Evolutionary conservation across 108 stramenopile species (phyloP).

Genomic region (Conticribra guillardii): DNA sequence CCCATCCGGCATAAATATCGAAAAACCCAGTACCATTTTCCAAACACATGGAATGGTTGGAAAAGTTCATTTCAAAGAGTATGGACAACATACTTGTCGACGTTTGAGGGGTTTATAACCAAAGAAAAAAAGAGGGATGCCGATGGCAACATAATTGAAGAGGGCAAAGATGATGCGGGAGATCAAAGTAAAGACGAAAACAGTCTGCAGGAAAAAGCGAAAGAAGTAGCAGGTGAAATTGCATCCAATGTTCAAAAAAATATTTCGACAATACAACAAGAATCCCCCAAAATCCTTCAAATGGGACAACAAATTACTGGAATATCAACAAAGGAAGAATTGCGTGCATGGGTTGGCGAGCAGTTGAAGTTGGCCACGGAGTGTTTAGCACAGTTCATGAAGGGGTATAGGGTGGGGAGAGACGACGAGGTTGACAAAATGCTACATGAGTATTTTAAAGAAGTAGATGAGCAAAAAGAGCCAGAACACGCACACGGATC

Average conservation of each 20-base stretch:
- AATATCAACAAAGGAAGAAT: slow-evolving; percentile 64
- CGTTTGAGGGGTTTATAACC: slow-evolving; percentile 43
- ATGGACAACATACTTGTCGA: slow-evolving; percentile 34
- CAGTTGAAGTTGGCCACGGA: slow-evolving; percentile 73
- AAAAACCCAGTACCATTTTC: slow-evolving; percentile 25
- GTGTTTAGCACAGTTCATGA: slow-evolving; percentile 79
- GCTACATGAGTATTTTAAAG: slow-evolving; percentile 83
- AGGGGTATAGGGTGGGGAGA: slow-evolving; percentile 81
- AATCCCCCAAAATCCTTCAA: slow-evolving; percentile 54
- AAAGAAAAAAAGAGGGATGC: slow-evolving; percentile 38
- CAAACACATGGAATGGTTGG: slow-evolving; percentile 40
- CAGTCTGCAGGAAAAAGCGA: slow-evolving; percentile 22
- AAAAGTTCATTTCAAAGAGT: slow-evolving; percentile 12
- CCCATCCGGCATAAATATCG: slow-evolving; percentile 24
- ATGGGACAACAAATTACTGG: slow-evolving; percentile 67
- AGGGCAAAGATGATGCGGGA: slow-evolving; percentile 4
- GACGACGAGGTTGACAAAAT: slow-evolving; percentile 87
- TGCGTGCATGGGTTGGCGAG: slow-evolving; percentile 58
- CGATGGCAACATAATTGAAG: slow-evolving; percentile 36
- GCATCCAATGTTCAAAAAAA: slow-evolving; percentile 64
- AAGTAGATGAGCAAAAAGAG: slow-evolving; percentile 38
- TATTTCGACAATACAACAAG: slow-evolving; percentile 44
- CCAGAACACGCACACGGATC: background rate
- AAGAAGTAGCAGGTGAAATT: slow-evolving; percentile 37
- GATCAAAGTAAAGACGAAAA: slow-evolving; percentile 12